phyloP scores from a whole-genome alignment of 2,329 filamentous ascomycete species.

The Dactylellina cionopaga region DNA sequence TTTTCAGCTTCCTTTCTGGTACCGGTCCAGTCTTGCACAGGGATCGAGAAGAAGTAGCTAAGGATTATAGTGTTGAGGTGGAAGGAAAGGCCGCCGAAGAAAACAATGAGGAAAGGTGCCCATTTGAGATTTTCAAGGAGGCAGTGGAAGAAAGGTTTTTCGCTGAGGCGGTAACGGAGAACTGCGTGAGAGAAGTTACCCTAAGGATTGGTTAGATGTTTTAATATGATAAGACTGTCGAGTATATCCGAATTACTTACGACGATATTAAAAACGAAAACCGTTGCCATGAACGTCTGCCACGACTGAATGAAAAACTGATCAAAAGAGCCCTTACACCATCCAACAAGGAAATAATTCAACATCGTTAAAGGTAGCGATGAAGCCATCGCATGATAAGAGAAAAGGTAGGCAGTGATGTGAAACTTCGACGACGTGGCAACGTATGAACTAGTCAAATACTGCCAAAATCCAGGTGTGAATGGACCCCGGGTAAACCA shows the following conservation, averaged over 20 bases:
- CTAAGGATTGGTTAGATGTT: conserved; percentile 58
- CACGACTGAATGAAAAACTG: conserved; percentile 75
- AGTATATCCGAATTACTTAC: no score
- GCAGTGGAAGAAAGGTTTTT: conserved; percentile 65
- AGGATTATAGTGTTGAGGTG: conserved; percentile 63
- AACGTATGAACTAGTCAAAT: conserved; percentile 69
- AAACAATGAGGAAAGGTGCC: conserved; percentile 67
- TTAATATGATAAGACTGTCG: no score
- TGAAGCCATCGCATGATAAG: conserved; percentile 76
- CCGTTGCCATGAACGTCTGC: conserved; percentile 69
- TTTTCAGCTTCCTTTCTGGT: conserved; percentile 51
- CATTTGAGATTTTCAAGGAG: conserved; percentile 71
- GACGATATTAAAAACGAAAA: conserved; percentile 70
- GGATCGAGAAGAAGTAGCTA: conserved; percentile 62
- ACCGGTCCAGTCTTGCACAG: conserved; percentile 59
- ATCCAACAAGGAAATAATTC: conserved; percentile 78
- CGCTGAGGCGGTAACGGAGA: conserved; percentile 71
- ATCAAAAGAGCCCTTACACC: conserved; percentile 74
- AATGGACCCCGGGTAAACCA: conserved; percentile 73
- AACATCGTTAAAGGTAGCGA: conserved; percentile 73
- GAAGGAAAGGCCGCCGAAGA: conserved; percentile 63
- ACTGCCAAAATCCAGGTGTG: conserved; percentile 71
- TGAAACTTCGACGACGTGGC: conserved; percentile 74
- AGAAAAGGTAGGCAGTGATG: conserved; percentile 76
- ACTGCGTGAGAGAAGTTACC: conserved; percentile 66